Percentiles rank a stretch among this genome's conserved stretches.
Conservation (phyloP, 2,329 filamentous ascomycete genomes). For the Colletotrichum caudatum region DNA sequence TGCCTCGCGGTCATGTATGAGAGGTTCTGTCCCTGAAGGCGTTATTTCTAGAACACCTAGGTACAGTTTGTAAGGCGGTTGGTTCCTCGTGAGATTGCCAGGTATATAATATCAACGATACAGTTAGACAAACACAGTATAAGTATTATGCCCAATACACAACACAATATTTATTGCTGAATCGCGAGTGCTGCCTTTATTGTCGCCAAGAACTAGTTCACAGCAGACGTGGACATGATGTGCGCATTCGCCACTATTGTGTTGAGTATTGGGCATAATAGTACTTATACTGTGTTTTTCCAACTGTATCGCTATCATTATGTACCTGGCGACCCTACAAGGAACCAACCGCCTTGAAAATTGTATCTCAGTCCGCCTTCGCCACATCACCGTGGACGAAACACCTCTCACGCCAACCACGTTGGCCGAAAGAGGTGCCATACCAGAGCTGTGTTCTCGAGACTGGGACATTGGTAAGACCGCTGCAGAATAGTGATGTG, state of each 20-base stretch:
- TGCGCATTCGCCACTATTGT: constrained; percentile 42
- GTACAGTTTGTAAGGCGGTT: too few species aligned
- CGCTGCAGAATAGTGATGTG: not conserved
- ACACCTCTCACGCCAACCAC: constrained; percentile 52
- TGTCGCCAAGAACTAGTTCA: constrained; percentile 49
- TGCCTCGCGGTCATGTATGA: constrained; percentile 53
- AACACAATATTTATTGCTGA: too few species aligned
- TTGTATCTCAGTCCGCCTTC: constrained; percentile 38
- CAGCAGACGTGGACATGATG: constrained; percentile 48
- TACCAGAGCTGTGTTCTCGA: constrained; percentile 44
- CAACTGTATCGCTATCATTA: too few species aligned
- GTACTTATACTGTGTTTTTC: too few species aligned
- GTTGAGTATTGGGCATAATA: too few species aligned
- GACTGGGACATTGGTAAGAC: too few species aligned
- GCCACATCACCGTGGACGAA: constrained; percentile 47
- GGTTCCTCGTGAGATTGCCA: too few species aligned
- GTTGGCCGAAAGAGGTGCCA: constrained; percentile 48
- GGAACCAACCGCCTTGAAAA: too few species aligned
- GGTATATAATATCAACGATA: too few species aligned
- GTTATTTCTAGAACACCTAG: constrained; percentile 46
- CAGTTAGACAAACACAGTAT: too few species aligned
- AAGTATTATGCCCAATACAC: too few species aligned
- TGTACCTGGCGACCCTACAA: too few species aligned
- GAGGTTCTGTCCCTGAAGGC: constrained; percentile 47
- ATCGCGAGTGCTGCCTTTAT: constrained; percentile 51